Base-by-base conservation (phyloP, 495 filamentous ascomycete genomes). In the Halenospora varia region DNA sequence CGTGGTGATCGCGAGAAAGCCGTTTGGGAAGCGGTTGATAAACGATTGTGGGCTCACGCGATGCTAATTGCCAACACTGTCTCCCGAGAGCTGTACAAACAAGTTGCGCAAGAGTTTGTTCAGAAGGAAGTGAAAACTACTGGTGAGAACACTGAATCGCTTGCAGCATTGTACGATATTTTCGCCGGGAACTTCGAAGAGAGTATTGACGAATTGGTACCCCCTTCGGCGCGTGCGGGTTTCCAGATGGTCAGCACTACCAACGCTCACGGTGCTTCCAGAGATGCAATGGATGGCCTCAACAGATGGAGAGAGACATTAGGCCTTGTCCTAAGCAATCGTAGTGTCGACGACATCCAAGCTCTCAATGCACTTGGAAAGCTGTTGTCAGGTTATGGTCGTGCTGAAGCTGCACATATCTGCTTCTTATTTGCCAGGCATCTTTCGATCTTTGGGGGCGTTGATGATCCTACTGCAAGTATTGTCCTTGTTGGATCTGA, bases 151-250 rank as follows among this genome's bases (percentile, higher is more conserved):
- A 87, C 88, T 22, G 87, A 96, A 66, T 88, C 92, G 9, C 76
- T 97, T 41, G 91, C 95, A 17, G 88, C 91, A 4, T 73, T 97
- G 11, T 99, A 97, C 68, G 88, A 92, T 62, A 85, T 96, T 4
- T 88, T 99, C 57, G 92, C 92, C 25, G 92, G 94, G 0, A 97
- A 96, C 64, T 82, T 86, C 57, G 93, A 97, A 55, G 95, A 97
- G 61, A 93, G 91, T 59, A 82, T 97, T 25, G 94, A 99, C 68
- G 92, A 97, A 65, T 83, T 99, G 47, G 94, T 99, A n/a, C 93
- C 94, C 10, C 87, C 87, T 20, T 94, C 92, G 54, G 95, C 94
- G 41, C 82, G 95, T 26, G 89, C 92, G 47, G 95, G 95, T 3
- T 82, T 97, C 57, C 90, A 94, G 67, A 87, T 99, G 76, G 79